Evolutionary conservation across 306 rosid genomes (phyloP), one percentile per base, ranked within the genome.

Genomic region (Cucurbita argyrosperma): DNA sequence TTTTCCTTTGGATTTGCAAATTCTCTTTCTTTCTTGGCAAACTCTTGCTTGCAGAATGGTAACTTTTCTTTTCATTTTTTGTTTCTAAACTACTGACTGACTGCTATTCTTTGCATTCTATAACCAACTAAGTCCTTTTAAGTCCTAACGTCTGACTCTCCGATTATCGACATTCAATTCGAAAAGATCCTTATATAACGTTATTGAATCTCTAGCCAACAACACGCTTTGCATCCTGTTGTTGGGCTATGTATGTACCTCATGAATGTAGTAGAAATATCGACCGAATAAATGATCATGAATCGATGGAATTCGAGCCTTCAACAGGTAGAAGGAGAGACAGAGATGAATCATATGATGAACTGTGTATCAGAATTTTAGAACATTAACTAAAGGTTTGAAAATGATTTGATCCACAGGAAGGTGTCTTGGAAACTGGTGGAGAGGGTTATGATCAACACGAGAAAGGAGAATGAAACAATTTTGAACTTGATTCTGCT

Each of bases 401-500:
- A 8, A 62, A 8, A 4, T 38, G 49, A 16, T 39, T 62, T 39
- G 69, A 62, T 15, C 8, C 3, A 5, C 80, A 93, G 98, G 88
- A 30, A 2, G 35, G 35, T 30, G 35, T 30, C 35, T 30, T 2
- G 35, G 4, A 3, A 30, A 30, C 35, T 3, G 35, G 35, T 30
- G 35, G 35, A 30, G 35, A 30, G 35, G 35, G 35, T 30, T 30
- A 30, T 30, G 97, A 94, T 16, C 77, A 90, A 6, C 98, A 93
- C 8, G 96, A 93, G 85, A 89, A 78, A 71, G 98, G 90, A 76
- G 71, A 75, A 74, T 75, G 96, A 53, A 66, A 89, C 13, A 77
- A 86, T 74, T 93, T 93, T 70, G 94, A 83, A 75, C 81, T 93
- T 0, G 94, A 90, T 76, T 1, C 75, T 3, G 89, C 78, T 0